Evolutionary conservation across 2,329 filamentous ascomycete genomes (phyloP), one percentile per base, ranked within the genome.

Genomic region (Lecanicillium sp.): DNA sequence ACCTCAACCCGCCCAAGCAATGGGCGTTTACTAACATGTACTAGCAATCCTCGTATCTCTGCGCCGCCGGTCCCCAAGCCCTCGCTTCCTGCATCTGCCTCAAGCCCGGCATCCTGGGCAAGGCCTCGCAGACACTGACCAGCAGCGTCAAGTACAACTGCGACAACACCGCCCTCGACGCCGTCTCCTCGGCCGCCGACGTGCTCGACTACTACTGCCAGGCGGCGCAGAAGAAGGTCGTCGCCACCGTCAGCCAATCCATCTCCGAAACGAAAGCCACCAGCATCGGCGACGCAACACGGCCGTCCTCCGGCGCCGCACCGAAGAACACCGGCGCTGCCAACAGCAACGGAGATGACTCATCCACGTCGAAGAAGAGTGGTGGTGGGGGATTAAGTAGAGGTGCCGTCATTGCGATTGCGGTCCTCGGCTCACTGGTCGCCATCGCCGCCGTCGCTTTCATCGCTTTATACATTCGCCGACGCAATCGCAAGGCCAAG

Each of bases 81-180:
- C 58, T 75, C 8, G 72, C 71, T 0, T 73, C 70, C 3, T 75
- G 72, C 48, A 65, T 62, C 9, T 75, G 72, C 46, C 50, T 74
- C 39, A 73, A 74, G 52, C 60, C 62, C 14, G 63, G 65, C 27
- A 67, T 74, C 58, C 62, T 66, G 1, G 57, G 55, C 19, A 52
- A 57, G 2, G 58, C 73, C 4, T 63, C 66, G 17, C 69, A 60
- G 52, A 55, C 49, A 3, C 62, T 75, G 29, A 67, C 64, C 2
- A 67, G 66, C 2, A 58, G 59, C 5, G 64, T 71, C 35, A 66
- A 66, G 49, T 64, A 60, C 29, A 58, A 56, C 15, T 75, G 71
- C 52, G 57, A 55, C 2, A 63, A 62, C 11, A 67, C 62, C 4
- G 67, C 67, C 4, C 60, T 58, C 1, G 67, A 65, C 26, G 69